Evolutionary conservation across 208 protist genomes (phyloP), one percentile per base, ranked within the genome.

Genomic region (Acanthamoeba triangularis): DNA sequence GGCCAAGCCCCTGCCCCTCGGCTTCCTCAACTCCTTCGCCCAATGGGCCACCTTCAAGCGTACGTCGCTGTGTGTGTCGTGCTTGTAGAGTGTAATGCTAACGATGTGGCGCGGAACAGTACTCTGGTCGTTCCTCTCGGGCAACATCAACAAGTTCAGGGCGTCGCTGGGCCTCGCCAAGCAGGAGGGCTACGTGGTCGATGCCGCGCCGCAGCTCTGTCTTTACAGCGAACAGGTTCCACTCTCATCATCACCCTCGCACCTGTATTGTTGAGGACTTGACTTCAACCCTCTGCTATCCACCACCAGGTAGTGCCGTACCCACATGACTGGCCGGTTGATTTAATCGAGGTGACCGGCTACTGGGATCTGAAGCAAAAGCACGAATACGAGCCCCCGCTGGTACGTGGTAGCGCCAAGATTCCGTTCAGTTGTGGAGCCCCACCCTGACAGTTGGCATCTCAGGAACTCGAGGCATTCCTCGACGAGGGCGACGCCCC

Each of bases 261-360:
- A 67, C 23, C 2, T n/a, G n/a, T n/a, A n/a, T 67, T 67, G 61
- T 67, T 67, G 61, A n/a, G 4, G 23, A 67, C 4, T 67, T 18
- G n/a, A n/a, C 61, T 18, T 1, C 61, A 1, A 1, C 28, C 3
- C 28, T 67, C 20, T 28, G 56, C 8, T 16, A 23, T 25, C 56
- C 14, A 37, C 63, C 0, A 72, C 11, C n/a, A 90, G 52, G 44
- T 90, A 1, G 69, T 97, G 35, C 94, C 95, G 23, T 94, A 96
- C 18, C 96, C 96, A 41, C 23, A 44, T 0, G 96, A 97, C 74
- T 97, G 96, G 96, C 54, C 56, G 2, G n/a, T 35, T 10, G 74
- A 97, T 33, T 13, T 82, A 13, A 95, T 97, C 63, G 59, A 16
- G 28, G 76, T 97, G 1, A 74, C 95, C 18, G 96, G 96, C 47